These are phyloP conservation scores for Ochetophila trinervis DNA, from an alignment of 306 rosid genomes.

Conservation along the genomic window DNA sequence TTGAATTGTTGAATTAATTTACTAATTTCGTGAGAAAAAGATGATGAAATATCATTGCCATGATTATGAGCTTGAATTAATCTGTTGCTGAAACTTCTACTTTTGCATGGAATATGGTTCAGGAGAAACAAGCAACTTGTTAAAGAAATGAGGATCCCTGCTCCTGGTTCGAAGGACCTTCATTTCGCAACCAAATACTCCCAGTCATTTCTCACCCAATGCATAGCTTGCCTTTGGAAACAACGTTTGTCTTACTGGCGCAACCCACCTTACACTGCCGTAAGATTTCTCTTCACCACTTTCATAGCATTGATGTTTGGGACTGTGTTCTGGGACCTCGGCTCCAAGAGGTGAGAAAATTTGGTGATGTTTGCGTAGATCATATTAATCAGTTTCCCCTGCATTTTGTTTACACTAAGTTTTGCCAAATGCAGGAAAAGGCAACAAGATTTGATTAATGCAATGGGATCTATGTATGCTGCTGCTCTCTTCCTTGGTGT, in stretches of 20 bases:
- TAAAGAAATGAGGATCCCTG: constrained; percentile 49
- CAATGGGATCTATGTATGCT: constrained; percentile 67
- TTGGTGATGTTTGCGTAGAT: not conserved
- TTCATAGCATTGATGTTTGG: constrained; percentile 55
- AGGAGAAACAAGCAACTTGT: constrained; percentile 56
- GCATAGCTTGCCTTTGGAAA: constrained; percentile 61
- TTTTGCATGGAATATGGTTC: constrained; percentile 11
- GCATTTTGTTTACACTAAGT: not conserved
- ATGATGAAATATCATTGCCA: not conserved
- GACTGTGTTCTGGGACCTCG: constrained; percentile 68
- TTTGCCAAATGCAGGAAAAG: constrained; percentile 25
- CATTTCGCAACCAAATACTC: constrained; percentile 46
- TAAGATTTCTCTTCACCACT: constrained; percentile 42
- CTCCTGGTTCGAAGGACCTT: constrained; percentile 49
- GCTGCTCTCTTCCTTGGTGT: constrained; percentile 65
- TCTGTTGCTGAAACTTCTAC: not conserved
- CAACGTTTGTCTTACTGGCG: constrained; percentile 72
- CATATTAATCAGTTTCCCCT: not conserved
- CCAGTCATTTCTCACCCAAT: constrained; percentile 39
- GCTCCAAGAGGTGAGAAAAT: constrained; percentile 50
- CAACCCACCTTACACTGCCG: constrained; percentile 52
- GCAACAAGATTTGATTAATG: constrained; percentile 50
- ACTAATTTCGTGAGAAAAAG: not conserved
- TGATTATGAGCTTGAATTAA: not conserved
- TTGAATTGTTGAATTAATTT: not conserved